phyloP scores from a whole-genome alignment of 2,329 filamentous ascomycete species.

The Colletotrichum viniferum region DNA sequence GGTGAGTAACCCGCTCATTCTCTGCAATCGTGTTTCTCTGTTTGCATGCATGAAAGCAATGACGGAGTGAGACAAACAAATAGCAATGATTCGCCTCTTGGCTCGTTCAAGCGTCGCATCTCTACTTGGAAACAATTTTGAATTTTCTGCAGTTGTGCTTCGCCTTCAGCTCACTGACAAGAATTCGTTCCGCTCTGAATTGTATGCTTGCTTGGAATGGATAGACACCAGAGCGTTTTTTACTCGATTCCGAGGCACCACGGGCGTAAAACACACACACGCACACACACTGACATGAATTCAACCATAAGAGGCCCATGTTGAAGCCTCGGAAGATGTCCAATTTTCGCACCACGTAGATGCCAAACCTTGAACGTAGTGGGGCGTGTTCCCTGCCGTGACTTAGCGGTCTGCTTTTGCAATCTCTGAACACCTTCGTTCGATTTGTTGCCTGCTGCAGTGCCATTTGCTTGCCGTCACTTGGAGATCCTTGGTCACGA shows the following conservation, averaged over 20 bases:
- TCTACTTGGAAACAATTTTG: not conserved
- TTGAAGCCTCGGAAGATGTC: not conserved
- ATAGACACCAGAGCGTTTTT: too few species aligned
- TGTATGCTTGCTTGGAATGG: too few species aligned
- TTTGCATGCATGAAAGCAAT: not conserved
- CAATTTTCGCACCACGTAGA: not conserved
- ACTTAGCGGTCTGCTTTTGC: not conserved
- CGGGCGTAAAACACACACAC: too few species aligned
- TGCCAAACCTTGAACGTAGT: not conserved
- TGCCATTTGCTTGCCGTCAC: not conserved
- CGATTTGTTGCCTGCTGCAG: not conserved
- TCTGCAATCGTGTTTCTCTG: not conserved
- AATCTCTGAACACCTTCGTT: not conserved
- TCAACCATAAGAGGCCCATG: not conserved
- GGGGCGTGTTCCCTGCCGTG: not conserved
- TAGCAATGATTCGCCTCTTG: not conserved
- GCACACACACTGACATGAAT: not conserved
- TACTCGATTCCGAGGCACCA: too few species aligned
- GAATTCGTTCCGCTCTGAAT: not conserved
- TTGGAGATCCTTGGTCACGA: not conserved
- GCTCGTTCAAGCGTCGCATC: not conserved
- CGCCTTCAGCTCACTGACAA: not conserved
- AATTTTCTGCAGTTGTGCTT: not conserved
- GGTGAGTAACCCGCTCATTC: not conserved
- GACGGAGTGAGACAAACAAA: not conserved